A percentile compares a stretch with the other conserved stretches of the same genome.
These are phyloP conservation scores for Aquilaria sinensis DNA, from an alignment of 345 rosid species.

Conservation along the genomic window DNA sequence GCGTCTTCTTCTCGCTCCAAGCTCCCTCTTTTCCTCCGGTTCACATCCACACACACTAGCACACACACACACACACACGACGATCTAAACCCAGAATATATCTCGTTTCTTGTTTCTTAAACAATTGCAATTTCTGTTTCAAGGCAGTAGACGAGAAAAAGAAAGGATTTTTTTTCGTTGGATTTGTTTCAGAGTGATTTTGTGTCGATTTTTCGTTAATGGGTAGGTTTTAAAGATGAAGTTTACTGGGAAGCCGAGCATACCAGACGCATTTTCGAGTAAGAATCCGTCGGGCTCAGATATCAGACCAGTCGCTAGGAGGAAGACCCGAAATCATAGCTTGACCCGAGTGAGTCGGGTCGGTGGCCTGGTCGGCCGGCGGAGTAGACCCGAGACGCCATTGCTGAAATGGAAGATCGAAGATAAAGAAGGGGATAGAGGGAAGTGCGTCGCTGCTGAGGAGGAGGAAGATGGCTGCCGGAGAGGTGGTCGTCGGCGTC, in stretches of 20 bases:
- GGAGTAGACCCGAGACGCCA: slow-evolving; percentile 84
- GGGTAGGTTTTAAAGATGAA: slow-evolving; percentile 36
- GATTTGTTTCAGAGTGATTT: neutral
- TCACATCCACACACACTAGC: neutral
- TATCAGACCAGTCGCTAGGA: slow-evolving; percentile 44
- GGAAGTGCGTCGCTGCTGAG: slow-evolving; percentile 13
- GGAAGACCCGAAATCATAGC: slow-evolving; percentile 42
- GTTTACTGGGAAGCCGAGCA: slow-evolving; percentile 53
- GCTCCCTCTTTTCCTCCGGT: slow-evolving; percentile 7
- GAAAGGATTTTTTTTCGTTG: neutral
- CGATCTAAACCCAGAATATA: slow-evolving; percentile 1
- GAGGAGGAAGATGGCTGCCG: slow-evolving; percentile 19
- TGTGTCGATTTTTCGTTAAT: no score
- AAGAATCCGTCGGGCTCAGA: slow-evolving; percentile 31
- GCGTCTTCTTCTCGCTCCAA: no score
- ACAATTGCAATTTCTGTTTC: no score
- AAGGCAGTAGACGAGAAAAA: neutral
- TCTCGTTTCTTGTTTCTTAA: no score
- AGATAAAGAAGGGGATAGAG: slow-evolving; percentile 32
- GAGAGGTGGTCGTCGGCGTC: slow-evolving; percentile 26
- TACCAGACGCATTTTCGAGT: slow-evolving; percentile 38
- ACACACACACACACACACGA: neutral
- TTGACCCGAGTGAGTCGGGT: slow-evolving; percentile 47
- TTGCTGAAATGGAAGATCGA: slow-evolving; percentile 72
- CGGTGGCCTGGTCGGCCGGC: slow-evolving; percentile 37